Evolutionary conservation across 768 basidiomycete genomes (phyloP), one percentile per base, ranked within the genome.

Genomic region (Leucocoprinus sp.): DNA sequence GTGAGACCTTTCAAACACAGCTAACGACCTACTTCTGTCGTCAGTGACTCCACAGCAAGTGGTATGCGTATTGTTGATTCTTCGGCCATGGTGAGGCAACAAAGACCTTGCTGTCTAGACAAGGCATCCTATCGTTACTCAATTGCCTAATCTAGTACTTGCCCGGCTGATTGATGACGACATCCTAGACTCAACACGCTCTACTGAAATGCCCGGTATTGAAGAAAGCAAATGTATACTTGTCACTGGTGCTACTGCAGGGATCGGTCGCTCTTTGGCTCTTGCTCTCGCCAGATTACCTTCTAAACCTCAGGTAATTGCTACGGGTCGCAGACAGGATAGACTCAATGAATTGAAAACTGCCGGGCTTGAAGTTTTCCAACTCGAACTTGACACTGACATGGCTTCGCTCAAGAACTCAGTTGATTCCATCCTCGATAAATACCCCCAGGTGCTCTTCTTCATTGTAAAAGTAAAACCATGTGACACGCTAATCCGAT

Each of bases 201-300:
- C n/a, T n/a, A n/a, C n/a, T n/a, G n/a, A n/a, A n/a, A 64, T 62
- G 59, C 57, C 66, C 42, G 60, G 59, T 42, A 73, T 78, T 48
- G 59, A 66, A 53, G 63, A 70, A 55, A 65, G 64, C 21, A 74
- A 71, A 57, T 76, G 73, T 45, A 59, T 78, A 50, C 67, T 78
- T 42, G 62, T 78, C 46, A 66, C 73, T 37, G 76, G 77, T n/a
- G 76, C 76, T 2, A 78, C 78, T 3, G 62, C 75, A 23, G 78
- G 78, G 24, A 74, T 80, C 24, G 78, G 80, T 14, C 71, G 75
- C 2, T 69, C 71, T 27, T 69, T 81, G 5, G 77, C 78, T 5
- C 63, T 74, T 8, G 65, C 68, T 17, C 63, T 79, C 34, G 65
- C 72, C 23, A 59, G 57, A 22, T 62, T 78, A 1, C 71, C 74